Base-by-base conservation (phyloP, 306 rosid genomes). In the Boehmeria nivea region DNA sequence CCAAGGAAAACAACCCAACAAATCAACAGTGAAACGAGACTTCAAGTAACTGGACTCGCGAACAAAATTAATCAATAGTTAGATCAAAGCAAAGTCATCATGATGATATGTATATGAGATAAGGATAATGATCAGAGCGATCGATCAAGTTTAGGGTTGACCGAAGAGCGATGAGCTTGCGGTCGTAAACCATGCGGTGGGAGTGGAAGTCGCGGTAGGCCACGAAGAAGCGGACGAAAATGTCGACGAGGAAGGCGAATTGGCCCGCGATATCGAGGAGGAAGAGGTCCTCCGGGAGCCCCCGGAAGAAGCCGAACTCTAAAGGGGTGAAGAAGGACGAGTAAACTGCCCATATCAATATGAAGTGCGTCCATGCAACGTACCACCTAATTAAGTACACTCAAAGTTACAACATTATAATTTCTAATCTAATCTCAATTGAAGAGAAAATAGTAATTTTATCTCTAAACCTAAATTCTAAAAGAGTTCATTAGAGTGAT, bases 231-330 rank as follows among this genome's bases (percentile, higher is more conserved):
- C 71, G 76, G 34, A 75, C n/a, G 7, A 51, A 15, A 0, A 78
- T 80, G 64, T 84, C 91, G 7, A 84, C 0, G 42, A 84, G 80
- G 48, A 84, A 84, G 8, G 76, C 81, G 2, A 84, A 11, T 54
- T 84, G 91, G 1, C 91, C 87, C 1, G 74, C 82, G 6, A 73
- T 75, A 76, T 84, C 91, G 1, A 84, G 80, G 42, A 84, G 59
- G 78, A 84, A 84, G 17, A 84, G 78, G 10, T 84, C 26, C 50
- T 80, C 62, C 2, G 80, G 82, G 13, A 84, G 53, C 1, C 91
- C 91, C 46, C 84, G 43, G 75, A 84, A 80, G 82, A 84, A 84
- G 9, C 84, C 91, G 2, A 84, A 84, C 68, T 84, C 91, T 59
- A 84, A 42, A 0, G 91, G 87, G 1, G 91, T 84, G 82, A 84